These are phyloP conservation scores for Nannizziopsis arthrosporioides DNA, from an alignment of 2,329 filamentous ascomycete species.

Conservation along the genomic window DNA sequence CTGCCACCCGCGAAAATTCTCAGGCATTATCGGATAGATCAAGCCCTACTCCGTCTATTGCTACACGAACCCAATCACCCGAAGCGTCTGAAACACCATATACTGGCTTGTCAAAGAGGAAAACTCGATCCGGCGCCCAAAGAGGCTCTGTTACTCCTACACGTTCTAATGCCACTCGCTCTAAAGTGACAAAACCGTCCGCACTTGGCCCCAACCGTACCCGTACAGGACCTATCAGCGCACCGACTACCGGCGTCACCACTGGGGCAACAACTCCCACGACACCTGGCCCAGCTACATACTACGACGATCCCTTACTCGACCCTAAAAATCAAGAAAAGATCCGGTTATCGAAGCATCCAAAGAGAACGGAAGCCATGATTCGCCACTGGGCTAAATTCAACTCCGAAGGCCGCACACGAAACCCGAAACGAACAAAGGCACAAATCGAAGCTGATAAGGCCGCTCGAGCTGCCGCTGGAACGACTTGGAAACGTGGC, in stretches of 20 bases:
- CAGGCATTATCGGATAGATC: constrained; percentile 12
- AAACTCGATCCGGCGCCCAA: constrained; percentile 8
- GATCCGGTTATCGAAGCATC: constrained; percentile 35
- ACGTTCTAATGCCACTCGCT: background rate
- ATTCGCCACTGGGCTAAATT: constrained; percentile 36
- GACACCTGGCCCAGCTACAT: constrained; percentile 14
- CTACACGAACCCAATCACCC: constrained; percentile 12
- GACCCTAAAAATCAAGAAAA: constrained; percentile 22
- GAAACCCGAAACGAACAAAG: constrained; percentile 35
- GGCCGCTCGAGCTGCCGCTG: constrained; percentile 12
- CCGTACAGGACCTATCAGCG: constrained; percentile 1
- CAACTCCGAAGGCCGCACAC: constrained; percentile 33
- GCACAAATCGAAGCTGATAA: constrained; percentile 35
- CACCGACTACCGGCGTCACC: background rate
- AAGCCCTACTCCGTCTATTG: constrained; percentile 11
- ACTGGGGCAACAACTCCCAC: constrained; percentile 10
- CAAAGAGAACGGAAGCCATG: constrained; percentile 36
- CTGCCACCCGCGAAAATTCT: constrained; percentile 13
- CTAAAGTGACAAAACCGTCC: constrained; percentile 6
- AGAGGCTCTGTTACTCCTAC: background rate
- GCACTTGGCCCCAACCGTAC: constrained; percentile 8
- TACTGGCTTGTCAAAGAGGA: constrained; percentile 23
- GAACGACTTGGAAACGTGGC: background rate
- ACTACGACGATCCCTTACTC: constrained; percentile 17
- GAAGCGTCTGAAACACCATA: constrained; percentile 11